A percentile compares a stretch with the other conserved stretches of the same genome.
These are phyloP conservation scores for Lophiotrema nucula DNA, from an alignment of 495 filamentous ascomycete genomes.

Conservation along the genomic window DNA sequence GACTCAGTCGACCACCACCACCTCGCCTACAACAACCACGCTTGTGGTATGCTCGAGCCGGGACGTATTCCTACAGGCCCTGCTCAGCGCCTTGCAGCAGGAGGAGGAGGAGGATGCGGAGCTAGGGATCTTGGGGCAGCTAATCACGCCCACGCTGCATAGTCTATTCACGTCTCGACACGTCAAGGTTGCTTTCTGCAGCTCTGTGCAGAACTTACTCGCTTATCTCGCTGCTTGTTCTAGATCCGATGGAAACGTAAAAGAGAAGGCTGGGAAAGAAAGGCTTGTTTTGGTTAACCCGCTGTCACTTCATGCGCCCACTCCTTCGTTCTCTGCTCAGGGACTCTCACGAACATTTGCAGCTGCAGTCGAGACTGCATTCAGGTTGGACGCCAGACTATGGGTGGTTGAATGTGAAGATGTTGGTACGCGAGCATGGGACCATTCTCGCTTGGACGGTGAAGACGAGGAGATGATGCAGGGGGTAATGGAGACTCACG, in stretches of 20 bases:
- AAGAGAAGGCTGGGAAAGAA: background rate
- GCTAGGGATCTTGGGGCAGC: slow-evolving; percentile 21
- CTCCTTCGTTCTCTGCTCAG: slow-evolving; percentile 80
- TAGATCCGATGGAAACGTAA: slow-evolving; percentile 5
- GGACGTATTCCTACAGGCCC: slow-evolving; percentile 58
- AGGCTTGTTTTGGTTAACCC: slow-evolving; percentile 66
- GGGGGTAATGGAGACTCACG: background rate
- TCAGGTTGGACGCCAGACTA: slow-evolving; percentile 20
- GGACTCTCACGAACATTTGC: slow-evolving; percentile 71
- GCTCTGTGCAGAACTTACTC: slow-evolving; percentile 71
- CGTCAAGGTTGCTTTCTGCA: slow-evolving; percentile 67
- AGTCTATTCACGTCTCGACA: slow-evolving; percentile 65
- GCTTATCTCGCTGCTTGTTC: slow-evolving; percentile 65
- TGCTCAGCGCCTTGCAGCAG: slow-evolving; percentile 36
- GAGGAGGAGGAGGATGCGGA: slow-evolving; percentile 2
- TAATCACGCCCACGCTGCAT: slow-evolving; percentile 65
- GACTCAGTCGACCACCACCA: slow-evolving; percentile 46
- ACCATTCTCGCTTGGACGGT: no score
- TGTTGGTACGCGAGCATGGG: no score
- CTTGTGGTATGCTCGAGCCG: slow-evolving; percentile 70
- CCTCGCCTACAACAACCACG: no score
- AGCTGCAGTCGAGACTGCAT: slow-evolving; percentile 63
- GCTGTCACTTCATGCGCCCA: slow-evolving; percentile 65
- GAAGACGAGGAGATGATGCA: slow-evolving; percentile 25
- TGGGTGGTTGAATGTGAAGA: slow-evolving; percentile 39